Evolutionary conservation across 306 rosid species (phyloP).

Genomic region (Psophocarpus tetragonolobus): DNA sequence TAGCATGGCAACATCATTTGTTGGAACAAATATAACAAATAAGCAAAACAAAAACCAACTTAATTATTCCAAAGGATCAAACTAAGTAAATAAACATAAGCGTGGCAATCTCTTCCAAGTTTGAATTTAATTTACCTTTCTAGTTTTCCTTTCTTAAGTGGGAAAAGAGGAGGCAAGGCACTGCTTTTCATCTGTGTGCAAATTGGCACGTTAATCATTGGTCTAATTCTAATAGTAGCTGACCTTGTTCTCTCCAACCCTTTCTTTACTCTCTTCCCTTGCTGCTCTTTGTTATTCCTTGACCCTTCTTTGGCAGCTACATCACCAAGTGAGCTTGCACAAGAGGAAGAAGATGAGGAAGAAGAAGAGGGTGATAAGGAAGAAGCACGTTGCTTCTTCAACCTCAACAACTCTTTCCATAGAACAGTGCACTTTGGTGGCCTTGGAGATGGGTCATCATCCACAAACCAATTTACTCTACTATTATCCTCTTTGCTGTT

Average conservation of each 20-base stretch:
- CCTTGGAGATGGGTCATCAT: slow-evolving; percentile 98
- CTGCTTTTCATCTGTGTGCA: slow-evolving; percentile 82
- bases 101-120: not conserved
- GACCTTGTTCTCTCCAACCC: slow-evolving; percentile 93
- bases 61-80: slow-evolving; percentile 48
- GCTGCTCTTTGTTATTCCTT: slow-evolving; percentile 52
- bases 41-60: slow-evolving; percentile 43
- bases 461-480: slow-evolving; percentile 89
- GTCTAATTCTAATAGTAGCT: slow-evolving; percentile 86
- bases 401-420: slow-evolving; percentile 94
- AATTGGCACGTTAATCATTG: slow-evolving; percentile 93
- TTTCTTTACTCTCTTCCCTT: slow-evolving; percentile 75
- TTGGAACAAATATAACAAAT: slow-evolving; percentile 33
- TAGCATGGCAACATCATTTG: slow-evolving; percentile 45
- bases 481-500: slow-evolving; percentile 54
- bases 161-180: slow-evolving; percentile 88
- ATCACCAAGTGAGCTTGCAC: slow-evolving; percentile 74
- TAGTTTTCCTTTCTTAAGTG: slow-evolving; percentile 78
- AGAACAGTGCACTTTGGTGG: slow-evolving; percentile 97
- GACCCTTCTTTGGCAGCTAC: slow-evolving; percentile 53
- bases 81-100: slow-evolving; percentile 30
- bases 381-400: slow-evolving; percentile 94
- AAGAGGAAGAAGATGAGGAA: slow-evolving; percentile 84
- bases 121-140: slow-evolving; percentile 54
- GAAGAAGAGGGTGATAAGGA: slow-evolving; percentile 83